Conservation (phyloP, 78 protist genomes). For the Dictyostelium capitatum region DNA sequence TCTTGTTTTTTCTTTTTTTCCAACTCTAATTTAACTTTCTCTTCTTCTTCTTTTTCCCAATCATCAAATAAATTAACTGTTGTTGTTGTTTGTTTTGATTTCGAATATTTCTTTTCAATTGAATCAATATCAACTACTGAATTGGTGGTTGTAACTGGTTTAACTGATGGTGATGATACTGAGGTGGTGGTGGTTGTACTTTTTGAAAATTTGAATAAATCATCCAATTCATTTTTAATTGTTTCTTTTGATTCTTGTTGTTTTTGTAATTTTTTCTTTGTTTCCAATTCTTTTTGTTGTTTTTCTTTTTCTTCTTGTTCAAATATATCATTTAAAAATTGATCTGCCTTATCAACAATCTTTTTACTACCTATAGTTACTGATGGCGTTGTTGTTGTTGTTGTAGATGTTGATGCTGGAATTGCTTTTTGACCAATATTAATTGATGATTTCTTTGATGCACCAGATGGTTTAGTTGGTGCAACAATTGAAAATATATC, state of each 20-base stretch:
- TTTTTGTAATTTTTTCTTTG: not conserved
- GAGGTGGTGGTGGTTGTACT: not conserved
- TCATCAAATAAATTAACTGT: slow-evolving; percentile 12
- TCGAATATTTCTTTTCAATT: slow-evolving; percentile 32
- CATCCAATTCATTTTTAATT: slow-evolving; percentile 22
- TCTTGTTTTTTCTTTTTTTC: slow-evolving; percentile 18
- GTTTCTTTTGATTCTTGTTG: not conserved
- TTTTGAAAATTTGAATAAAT: slow-evolving; percentile 37
- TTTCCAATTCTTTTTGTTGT: not conserved
- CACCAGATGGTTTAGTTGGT: not conserved
- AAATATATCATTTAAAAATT: slow-evolving; percentile 7
- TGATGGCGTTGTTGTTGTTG: not conserved
- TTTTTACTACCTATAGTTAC: not conserved
- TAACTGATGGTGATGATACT: not conserved
- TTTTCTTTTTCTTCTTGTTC: slow-evolving; percentile 2
- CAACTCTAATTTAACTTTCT: slow-evolving; percentile 2
- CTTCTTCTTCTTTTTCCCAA: slow-evolving; percentile 49
- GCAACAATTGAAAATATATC: not conserved
- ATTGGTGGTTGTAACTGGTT: not conserved
- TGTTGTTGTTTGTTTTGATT: not conserved
- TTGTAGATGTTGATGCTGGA: not conserved
- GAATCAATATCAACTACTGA: slow-evolving; percentile 10
- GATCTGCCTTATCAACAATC: not conserved
- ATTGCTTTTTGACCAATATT: not conserved
- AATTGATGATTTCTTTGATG: not conserved